A percentile compares a stretch with the other conserved stretches of the same genome.
Conservation (phyloP, 2,329 filamentous ascomycete genomes). For the Nemania sp. region DNA sequence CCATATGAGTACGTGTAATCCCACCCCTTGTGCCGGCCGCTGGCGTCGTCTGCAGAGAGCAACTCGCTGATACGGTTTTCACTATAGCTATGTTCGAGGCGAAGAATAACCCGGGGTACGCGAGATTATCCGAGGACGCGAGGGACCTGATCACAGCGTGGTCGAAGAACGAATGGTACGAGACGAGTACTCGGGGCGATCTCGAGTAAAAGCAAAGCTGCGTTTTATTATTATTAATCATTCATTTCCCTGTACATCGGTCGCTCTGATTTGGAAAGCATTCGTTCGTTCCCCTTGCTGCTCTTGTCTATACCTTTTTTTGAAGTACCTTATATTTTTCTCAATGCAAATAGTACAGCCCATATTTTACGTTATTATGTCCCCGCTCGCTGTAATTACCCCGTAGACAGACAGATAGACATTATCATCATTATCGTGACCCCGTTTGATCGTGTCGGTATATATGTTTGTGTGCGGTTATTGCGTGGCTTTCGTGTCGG, state of each 20-base stretch:
- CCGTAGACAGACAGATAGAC: background rate
- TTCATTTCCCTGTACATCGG: constrained; percentile 14
- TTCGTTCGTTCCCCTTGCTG: constrained; percentile 16
- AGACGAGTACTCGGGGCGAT: constrained; percentile 48
- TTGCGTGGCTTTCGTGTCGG: constrained; percentile 53
- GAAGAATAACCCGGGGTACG: constrained; percentile 73
- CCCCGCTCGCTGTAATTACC: background rate
- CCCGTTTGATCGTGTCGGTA: background rate
- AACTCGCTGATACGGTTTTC: constrained; percentile 10
- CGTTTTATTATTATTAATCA: constrained; percentile 19
- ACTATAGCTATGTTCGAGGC: constrained; percentile 74
- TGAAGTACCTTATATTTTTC: constrained; percentile 6
- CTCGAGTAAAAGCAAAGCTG: constrained; percentile 36
- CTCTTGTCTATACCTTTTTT: constrained; percentile 23
- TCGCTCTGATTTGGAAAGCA: background rate
- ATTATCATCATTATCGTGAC: constrained; percentile 12
- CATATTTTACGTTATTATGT: background rate
- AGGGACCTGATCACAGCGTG: constrained; percentile 68
- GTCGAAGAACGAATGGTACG: constrained; percentile 70
- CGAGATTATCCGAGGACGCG: constrained; percentile 67
- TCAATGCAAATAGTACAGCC: constrained; percentile 10
- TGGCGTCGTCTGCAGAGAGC: background rate
- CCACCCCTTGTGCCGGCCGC: background rate
- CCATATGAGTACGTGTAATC: constrained; percentile 66
- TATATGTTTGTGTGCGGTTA: constrained; percentile 33